Evolutionary conservation across 2,329 filamentous ascomycete genomes (phyloP).

Genomic region (Colletotrichum spaethianum): DNA sequence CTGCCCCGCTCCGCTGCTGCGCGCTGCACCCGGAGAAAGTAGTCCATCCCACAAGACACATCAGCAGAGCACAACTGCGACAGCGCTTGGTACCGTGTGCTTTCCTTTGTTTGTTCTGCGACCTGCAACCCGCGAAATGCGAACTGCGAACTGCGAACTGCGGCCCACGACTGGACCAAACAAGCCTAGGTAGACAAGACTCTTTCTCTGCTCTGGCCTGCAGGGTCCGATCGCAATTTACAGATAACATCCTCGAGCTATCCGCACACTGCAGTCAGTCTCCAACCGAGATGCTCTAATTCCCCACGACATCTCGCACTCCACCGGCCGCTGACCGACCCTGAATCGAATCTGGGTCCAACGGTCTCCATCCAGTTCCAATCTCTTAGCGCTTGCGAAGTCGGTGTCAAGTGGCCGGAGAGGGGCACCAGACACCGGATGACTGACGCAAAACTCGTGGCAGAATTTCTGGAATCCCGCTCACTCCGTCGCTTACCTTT

Average conservation of each 20-base stretch:
- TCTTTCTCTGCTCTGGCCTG: neutral
- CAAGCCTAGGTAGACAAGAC: neutral
- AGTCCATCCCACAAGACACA: neutral
- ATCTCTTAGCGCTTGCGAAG: conserved; percentile 38
- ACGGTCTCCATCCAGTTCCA: conserved; percentile 24
- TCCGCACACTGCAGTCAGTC: neutral
- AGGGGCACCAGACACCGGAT: conserved; percentile 36
- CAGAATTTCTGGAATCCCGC: conserved; percentile 32
- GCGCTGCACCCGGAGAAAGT: neutral
- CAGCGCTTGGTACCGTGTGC: neutral
- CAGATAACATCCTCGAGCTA: neutral
- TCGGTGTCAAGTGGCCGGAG: conserved; percentile 33
- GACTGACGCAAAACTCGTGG: conserved; percentile 36
- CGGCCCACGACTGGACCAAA: neutral
- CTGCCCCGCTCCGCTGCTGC: conserved; percentile 1
- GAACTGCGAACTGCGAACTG: neutral
- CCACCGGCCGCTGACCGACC: conserved; percentile 21
- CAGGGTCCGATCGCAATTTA: neutral
- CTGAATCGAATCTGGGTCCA: conserved; percentile 20
- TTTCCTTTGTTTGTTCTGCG: conserved; percentile 1
- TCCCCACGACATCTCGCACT: conserved; percentile 31
- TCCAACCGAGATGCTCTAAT: conserved; percentile 24
- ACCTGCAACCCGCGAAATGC: neutral
- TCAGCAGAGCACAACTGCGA: neutral
- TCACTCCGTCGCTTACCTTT: conserved; percentile 5